Evolutionary conservation across 768 basidiomycete genomes (phyloP).

Genomic region (Exidia glandulosa): DNA sequence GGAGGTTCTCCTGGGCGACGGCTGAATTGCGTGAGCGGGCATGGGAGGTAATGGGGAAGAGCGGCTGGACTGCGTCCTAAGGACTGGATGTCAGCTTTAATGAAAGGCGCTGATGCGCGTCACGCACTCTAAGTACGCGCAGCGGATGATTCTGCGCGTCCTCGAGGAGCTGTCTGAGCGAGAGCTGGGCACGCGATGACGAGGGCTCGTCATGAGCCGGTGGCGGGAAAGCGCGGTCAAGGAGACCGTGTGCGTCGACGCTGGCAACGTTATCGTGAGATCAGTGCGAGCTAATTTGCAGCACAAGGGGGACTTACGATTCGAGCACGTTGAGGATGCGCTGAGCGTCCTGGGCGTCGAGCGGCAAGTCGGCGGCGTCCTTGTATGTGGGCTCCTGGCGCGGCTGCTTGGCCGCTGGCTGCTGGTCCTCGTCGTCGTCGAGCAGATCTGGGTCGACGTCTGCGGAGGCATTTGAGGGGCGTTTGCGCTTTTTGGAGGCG

Average conservation of each 20-base stretch:
- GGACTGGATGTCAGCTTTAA: neutral
- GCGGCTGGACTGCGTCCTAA: slow-evolving; percentile 53
- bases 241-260: slow-evolving; percentile 60
- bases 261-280: slow-evolving; percentile 22
- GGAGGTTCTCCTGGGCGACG: slow-evolving; percentile 56
- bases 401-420: slow-evolving; percentile 37
- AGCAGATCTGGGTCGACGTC: neutral
- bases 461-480: slow-evolving; percentile 17
- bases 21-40: slow-evolving; percentile 53
- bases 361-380: slow-evolving; percentile 37
- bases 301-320: slow-evolving; percentile 26
- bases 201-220: slow-evolving; percentile 24
- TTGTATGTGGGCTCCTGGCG: slow-evolving; percentile 29
- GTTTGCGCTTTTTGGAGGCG: slow-evolving; percentile 57
- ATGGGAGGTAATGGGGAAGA: slow-evolving; percentile 57
- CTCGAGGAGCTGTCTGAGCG: slow-evolving; percentile 46
- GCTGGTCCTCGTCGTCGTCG: slow-evolving; percentile 32
- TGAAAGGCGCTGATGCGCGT: neutral
- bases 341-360: slow-evolving; percentile 33
- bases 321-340: slow-evolving; percentile 51
- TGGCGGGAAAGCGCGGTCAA: slow-evolving; percentile 68
- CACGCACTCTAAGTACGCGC: slow-evolving; percentile 43
- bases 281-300: slow-evolving; percentile 3
- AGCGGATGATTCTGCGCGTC: slow-evolving; percentile 44
- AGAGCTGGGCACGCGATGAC: slow-evolving; percentile 27